phyloP scores from a whole-genome alignment of 768 basidiomycete species.

The Hypholoma sublateritium region DNA sequence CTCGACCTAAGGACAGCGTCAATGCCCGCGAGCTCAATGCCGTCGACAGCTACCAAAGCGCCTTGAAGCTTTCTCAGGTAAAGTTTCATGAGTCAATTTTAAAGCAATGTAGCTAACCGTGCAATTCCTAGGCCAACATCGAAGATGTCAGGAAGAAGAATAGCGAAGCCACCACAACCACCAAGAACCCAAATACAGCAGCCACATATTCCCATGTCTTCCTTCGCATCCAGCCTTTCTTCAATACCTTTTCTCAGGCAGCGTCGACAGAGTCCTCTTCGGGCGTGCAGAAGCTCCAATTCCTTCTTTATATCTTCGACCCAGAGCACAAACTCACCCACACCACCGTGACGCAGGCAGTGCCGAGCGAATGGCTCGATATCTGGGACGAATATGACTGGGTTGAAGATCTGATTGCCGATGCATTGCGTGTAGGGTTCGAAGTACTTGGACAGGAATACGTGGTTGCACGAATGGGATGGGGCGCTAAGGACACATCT shows the following conservation, averaged over 20 bases:
- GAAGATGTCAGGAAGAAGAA: slow-evolving; percentile 74
- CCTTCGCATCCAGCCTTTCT: slow-evolving; percentile 89
- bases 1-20: slow-evolving; percentile 61
- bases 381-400: slow-evolving; percentile 92
- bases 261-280: slow-evolving; percentile 27
- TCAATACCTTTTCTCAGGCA: slow-evolving; percentile 52
- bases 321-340: slow-evolving; percentile 76
- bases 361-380: slow-evolving; percentile 84
- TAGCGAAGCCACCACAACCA: slow-evolving; percentile 29
- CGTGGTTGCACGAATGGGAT: slow-evolving; percentile 83
- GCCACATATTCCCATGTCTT: slow-evolving; percentile 89
- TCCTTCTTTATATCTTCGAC: slow-evolving; percentile 72
- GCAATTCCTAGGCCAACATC: slow-evolving; percentile 60
- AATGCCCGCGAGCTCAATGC: slow-evolving; percentile 69
- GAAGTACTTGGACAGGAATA: slow-evolving; percentile 95
- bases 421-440: slow-evolving; percentile 77
- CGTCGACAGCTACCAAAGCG: slow-evolving; percentile 83
- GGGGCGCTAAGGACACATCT: slow-evolving; percentile 44
- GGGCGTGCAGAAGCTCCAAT: slow-evolving; percentile 58
- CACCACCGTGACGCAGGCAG: slow-evolving; percentile 78
- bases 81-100: slow-evolving; percentile 10
- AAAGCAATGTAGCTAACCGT: not conserved
- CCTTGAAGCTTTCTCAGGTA: slow-evolving; percentile 83
- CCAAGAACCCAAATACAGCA: slow-evolving; percentile 38
- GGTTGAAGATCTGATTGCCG: slow-evolving; percentile 95